A percentile compares a stretch with the other conserved stretches of the same genome.
Evolutionary conservation across 495 filamentous ascomycete genomes (phyloP).

Genomic region (Lepraria neglecta): DNA sequence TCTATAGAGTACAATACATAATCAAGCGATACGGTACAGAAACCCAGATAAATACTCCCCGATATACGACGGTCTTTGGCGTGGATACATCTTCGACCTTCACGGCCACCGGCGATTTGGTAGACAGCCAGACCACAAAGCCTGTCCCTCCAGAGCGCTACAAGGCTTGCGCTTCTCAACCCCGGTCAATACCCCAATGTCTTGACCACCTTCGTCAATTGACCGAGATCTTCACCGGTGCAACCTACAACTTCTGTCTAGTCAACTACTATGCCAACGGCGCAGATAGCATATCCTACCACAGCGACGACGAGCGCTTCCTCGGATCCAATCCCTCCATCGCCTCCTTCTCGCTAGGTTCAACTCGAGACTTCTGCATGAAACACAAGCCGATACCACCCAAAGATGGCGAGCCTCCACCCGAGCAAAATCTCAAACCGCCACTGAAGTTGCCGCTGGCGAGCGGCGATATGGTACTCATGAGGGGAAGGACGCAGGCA

Average conservation of each 20-base stretch:
- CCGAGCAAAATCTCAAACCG: slow-evolving; percentile 19
- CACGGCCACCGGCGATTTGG: slow-evolving; percentile 34
- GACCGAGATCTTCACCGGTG: slow-evolving; percentile 53
- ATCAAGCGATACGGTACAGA: slow-evolving; percentile 53
- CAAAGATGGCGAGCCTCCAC: slow-evolving; percentile 22
- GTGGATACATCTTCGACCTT: slow-evolving; percentile 55
- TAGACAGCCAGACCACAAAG: slow-evolving; percentile 43
- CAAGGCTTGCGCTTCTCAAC: slow-evolving; percentile 38
- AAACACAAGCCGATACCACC: slow-evolving; percentile 54
- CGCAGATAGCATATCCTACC: slow-evolving; percentile 64
- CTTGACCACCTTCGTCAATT: slow-evolving; percentile 49
- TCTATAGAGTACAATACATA: slow-evolving; percentile 65
- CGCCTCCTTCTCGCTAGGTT: slow-evolving; percentile 62
- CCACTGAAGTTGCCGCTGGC: slow-evolving; percentile 55
- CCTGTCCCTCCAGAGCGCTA: slow-evolving; percentile 45
- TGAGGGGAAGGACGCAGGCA: slow-evolving; percentile 60
- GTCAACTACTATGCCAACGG: slow-evolving; percentile 72
- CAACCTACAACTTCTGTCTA: slow-evolving; percentile 64
- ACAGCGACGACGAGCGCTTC: slow-evolving; percentile 71
- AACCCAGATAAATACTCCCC: slow-evolving; percentile 59
- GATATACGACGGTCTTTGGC: slow-evolving; percentile 67
- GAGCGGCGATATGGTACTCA: slow-evolving; percentile 66
- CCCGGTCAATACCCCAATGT: slow-evolving; percentile 61
- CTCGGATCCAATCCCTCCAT: slow-evolving; percentile 61
- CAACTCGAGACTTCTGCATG: slow-evolving; percentile 60